Conservation (phyloP, 1,139 yeast species). For the Yamadazyma oceani region DNA sequence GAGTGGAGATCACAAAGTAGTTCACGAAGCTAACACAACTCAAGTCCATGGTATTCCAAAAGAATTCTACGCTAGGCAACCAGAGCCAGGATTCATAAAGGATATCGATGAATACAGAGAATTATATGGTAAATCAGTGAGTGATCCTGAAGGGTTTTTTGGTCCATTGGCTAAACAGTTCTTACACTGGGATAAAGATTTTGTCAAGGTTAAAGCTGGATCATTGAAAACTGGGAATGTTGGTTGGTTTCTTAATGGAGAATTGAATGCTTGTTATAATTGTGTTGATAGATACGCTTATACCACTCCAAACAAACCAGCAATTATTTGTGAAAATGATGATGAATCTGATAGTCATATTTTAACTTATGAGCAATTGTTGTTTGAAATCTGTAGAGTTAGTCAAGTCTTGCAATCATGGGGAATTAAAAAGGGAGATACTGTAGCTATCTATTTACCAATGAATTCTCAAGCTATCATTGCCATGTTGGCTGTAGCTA, state of each 20-base stretch:
- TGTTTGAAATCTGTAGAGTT: constrained; percentile 82
- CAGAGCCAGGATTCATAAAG: constrained; percentile 50
- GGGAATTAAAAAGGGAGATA: constrained; percentile 93
- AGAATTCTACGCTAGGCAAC: constrained; percentile 74
- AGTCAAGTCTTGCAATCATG: constrained; percentile 84
- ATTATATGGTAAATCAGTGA: constrained; percentile 74
- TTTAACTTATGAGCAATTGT: constrained; percentile 82
- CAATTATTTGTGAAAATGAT: constrained; percentile 94
- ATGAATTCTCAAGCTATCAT: constrained; percentile 96
- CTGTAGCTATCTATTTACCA: constrained; percentile 94
- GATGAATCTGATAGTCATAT: constrained; percentile 73
- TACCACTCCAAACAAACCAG: constrained; percentile 80
- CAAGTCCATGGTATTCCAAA: constrained; percentile 66
- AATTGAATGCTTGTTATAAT: constrained; percentile 90
- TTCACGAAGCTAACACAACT: constrained; percentile 80
- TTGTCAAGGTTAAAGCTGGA: constrained; percentile 71
- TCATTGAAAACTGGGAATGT: constrained; percentile 75
- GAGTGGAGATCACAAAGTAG: constrained; percentile 43
- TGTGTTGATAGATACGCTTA: constrained; percentile 97
- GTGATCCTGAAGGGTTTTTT: constrained; percentile 81
- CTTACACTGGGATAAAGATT: constrained; percentile 83
- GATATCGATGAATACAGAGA: constrained; percentile 68
- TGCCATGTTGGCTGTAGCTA: constrained; percentile 91
- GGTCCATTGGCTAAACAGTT: constrained; percentile 79
- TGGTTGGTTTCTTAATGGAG: constrained; percentile 94